Conservation (phyloP, 345 rosid species). For the Arabidopsis suecica region DNA sequence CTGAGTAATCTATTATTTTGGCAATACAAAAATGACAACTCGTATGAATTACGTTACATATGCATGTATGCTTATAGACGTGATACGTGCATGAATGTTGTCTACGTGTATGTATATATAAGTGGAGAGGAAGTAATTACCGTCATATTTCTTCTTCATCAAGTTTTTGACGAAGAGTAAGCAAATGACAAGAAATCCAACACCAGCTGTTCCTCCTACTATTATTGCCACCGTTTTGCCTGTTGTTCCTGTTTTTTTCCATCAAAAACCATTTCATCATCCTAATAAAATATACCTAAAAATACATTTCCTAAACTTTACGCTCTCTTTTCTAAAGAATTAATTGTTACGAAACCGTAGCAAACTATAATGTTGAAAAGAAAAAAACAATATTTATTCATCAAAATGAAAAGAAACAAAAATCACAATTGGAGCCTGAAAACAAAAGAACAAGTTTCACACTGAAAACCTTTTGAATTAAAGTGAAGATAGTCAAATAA, state of each 20-base stretch:
- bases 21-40: not conserved
- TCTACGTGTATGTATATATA: not conserved
- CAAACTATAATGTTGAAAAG: constrained; percentile 5
- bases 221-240: constrained; percentile 93
- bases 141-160: constrained; percentile 85
- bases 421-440: constrained; percentile 32
- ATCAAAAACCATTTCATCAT: not conserved
- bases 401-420: too few relatives aligned
- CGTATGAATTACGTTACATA: constrained; percentile 23
- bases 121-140: constrained; percentile 39
- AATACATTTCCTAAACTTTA: not conserved
- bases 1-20: not conserved
- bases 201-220: constrained; percentile 85
- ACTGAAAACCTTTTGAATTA: constrained; percentile 40
- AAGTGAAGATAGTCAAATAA: constrained; percentile 33
- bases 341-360: not conserved
- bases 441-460: constrained; percentile 37
- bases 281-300: too few relatives aligned
- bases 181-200: constrained; percentile 80
- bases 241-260: constrained; percentile 49
- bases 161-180: constrained; percentile 70
- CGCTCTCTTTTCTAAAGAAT: not conserved
- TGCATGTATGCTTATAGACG: constrained; percentile 1
- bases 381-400: too few relatives aligned
- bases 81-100: constrained; percentile 8